Evolutionary conservation across 1,284 basidiomycete species (phyloP), one percentile per base, ranked within the genome.

Genomic region (Erythrobasidium hasegawianum): DNA sequence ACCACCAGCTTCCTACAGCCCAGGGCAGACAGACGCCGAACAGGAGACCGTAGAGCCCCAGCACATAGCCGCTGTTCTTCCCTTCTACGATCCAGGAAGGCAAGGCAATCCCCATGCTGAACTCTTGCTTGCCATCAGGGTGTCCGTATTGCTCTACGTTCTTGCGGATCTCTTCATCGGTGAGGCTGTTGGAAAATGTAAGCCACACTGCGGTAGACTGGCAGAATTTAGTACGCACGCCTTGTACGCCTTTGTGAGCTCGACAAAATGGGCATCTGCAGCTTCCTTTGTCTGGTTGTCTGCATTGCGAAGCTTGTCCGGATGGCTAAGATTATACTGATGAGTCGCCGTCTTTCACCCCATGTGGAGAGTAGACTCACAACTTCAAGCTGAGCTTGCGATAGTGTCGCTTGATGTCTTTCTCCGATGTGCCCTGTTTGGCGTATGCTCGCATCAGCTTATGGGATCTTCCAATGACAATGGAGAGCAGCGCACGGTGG

Each of bases 241-340:
- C 82, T 99, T 99, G 81, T 99, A 99, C 0, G 96, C 96, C 78
- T 98, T 99, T 24, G 96, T 98, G 50, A 99, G 81, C 54, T 91
- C 86, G 43, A 98, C 90, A 77, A 95, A 99, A 71, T 87, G 86
- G 57, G 86, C 82, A 72, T 91, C 89, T 39, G 90, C 91, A n/a
- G 86, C 83, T 73, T 97, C 95, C 64, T 88, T 83, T 0, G 95
- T 97, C 74, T 94, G 83, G 74, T 97, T 93, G 1, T 81, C 83
- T 0, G 84, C 83, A 8, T 90, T 83, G 74, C 86, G 88, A 68
- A 96, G 87, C 81, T 98, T 98, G 83, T 99, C 96, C 0, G 96
- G 96, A 77, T 98, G 96, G 77, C 92, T 95, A 70, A 38, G 11
- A 43, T n/a, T n/a, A n/a, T n/a, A n/a, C n/a, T n/a, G n/a, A n/a